Evolutionary conservation across 495 filamentous ascomycete genomes (phyloP).

Genomic region (Daldinia vernicosa): DNA sequence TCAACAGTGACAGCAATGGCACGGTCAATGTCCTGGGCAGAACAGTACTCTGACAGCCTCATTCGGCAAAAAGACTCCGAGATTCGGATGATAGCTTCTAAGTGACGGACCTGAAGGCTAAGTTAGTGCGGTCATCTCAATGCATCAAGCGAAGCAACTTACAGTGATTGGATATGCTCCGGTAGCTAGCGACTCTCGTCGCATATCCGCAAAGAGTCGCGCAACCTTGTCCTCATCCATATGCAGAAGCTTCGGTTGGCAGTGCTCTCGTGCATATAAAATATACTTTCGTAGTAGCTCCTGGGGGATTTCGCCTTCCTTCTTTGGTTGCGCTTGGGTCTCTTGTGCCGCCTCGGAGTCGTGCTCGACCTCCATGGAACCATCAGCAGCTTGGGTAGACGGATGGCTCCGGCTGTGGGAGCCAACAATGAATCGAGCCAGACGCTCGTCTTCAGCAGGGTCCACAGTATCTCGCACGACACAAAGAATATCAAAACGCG

Average conservation of each 20-base stretch:
- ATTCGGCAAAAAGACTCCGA: slow-evolving; percentile 93
- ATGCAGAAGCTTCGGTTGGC: slow-evolving; percentile 91
- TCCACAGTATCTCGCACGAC: slow-evolving; percentile 99
- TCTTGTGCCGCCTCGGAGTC: slow-evolving; percentile 56
- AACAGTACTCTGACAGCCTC: slow-evolving; percentile 93
- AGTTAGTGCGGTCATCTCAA: slow-evolving; percentile 32
- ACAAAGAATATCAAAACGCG: slow-evolving; percentile 98
- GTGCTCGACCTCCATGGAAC: slow-evolving; percentile 70
- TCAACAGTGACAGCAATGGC: slow-evolving; percentile 98
- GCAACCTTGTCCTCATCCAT: slow-evolving; percentile 99
- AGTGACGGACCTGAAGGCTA: slow-evolving; percentile 82
- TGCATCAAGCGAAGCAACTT: slow-evolving; percentile 48
- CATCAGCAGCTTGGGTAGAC: slow-evolving; percentile 62
- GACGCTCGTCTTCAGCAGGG: slow-evolving; percentile 90
- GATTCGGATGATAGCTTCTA: slow-evolving; percentile 97
- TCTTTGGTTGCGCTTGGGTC: slow-evolving; percentile 63
- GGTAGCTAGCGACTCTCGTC: slow-evolving; percentile 88
- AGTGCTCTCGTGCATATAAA: slow-evolving; percentile 90
- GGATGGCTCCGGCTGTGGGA: slow-evolving; percentile 93
- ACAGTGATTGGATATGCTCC: slow-evolving; percentile 98
- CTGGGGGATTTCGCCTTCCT: slow-evolving; percentile 86
- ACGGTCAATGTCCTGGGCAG: slow-evolving; percentile 88
- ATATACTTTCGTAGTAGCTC: slow-evolving; percentile 97
- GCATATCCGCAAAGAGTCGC: slow-evolving; percentile 94
- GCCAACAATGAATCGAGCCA: slow-evolving; percentile 94